Percentiles rank a stretch among this genome's conserved stretches.
These are phyloP conservation scores for Malassezia nana DNA, from an alignment of 1,284 basidiomycete genomes.

Conservation along the genomic window DNA sequence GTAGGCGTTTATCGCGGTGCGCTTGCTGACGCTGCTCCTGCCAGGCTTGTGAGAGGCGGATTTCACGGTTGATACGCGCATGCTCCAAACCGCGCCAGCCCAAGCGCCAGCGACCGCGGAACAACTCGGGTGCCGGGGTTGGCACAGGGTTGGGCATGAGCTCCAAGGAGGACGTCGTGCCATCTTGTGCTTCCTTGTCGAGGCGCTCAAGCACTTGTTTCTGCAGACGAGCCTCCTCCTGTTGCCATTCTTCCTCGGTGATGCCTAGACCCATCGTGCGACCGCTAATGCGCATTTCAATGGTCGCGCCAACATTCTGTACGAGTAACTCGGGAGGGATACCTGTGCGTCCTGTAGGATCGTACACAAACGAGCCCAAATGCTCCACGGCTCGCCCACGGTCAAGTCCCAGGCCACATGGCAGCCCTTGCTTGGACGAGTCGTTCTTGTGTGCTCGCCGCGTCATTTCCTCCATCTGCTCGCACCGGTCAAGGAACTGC, in stretches of 20 bases:
- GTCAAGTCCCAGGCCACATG: conserved; percentile 28
- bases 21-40: conserved; percentile 1
- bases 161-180: conserved; percentile 7
- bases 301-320: conserved; percentile 38
- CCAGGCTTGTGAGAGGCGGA: conserved; percentile 23
- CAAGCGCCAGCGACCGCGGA: conserved; percentile 28
- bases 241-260: conserved; percentile 11
- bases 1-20: conserved; percentile 7
- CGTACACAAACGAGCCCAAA: conserved; percentile 41
- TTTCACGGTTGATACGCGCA: conserved; percentile 31
- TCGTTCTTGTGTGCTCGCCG: conserved; percentile 17
- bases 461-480: conserved; percentile 27
- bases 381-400: conserved; percentile 38
- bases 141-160: conserved; percentile 18
- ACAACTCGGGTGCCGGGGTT: background rate
- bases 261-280: conserved; percentile 14
- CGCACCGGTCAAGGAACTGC: conserved; percentile 41
- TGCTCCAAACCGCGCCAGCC: conserved; percentile 44
- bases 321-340: conserved; percentile 41
- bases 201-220: conserved; percentile 8
- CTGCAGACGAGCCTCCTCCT: background rate
- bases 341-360: conserved; percentile 29
- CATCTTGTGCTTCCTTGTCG: conserved; percentile 1
- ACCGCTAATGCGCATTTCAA: conserved; percentile 44
- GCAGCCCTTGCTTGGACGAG: background rate